Evolutionary conservation across 2,329 filamentous ascomycete species (phyloP).

Genomic region (Metarhizium humberi): DNA sequence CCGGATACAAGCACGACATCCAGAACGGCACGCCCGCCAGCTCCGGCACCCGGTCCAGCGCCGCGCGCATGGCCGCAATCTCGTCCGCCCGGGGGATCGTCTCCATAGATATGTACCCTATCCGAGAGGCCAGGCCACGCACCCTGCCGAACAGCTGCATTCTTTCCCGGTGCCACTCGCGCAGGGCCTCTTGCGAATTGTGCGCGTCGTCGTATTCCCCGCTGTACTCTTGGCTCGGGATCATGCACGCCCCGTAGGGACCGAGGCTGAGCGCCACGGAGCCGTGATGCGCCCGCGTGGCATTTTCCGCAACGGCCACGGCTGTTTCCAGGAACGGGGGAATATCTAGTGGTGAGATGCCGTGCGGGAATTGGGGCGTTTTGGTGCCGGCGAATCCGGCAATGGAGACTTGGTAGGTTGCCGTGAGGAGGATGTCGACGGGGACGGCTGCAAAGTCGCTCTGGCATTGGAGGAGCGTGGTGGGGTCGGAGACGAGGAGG

Average conservation of each 20-base stretch:
- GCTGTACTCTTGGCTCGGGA: slow-evolving; percentile 56
- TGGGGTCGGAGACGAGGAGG: slow-evolving; percentile 45
- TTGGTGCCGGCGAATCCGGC: slow-evolving; percentile 45
- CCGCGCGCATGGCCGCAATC: slow-evolving; percentile 44
- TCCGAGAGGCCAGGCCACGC: slow-evolving; percentile 24
- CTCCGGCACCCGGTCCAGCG: slow-evolving; percentile 20
- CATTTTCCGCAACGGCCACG: slow-evolving; percentile 31
- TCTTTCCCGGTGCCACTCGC: slow-evolving; percentile 48
- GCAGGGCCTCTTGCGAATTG: slow-evolving; percentile 32
- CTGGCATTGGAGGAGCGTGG: slow-evolving; percentile 46
- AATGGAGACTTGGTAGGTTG: slow-evolving; percentile 56
- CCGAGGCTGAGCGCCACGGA: slow-evolving; percentile 51
- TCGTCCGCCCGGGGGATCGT: slow-evolving; percentile 57
- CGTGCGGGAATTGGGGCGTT: slow-evolving; percentile 29
- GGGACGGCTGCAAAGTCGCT: slow-evolving; percentile 44
- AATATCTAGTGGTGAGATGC: slow-evolving; percentile 30
- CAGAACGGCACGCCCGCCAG: slow-evolving; percentile 38
- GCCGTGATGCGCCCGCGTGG: slow-evolving; percentile 15
- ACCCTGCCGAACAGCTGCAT: slow-evolving; percentile 39
- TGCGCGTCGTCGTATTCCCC: slow-evolving; percentile 48
- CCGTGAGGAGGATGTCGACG: slow-evolving; percentile 55
- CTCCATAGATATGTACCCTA: slow-evolving; percentile 53
- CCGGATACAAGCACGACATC: slow-evolving; percentile 55
- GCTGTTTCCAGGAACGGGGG: slow-evolving; percentile 33
- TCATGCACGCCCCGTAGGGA: slow-evolving; percentile 58